phyloP scores from a whole-genome alignment of 2,329 filamentous ascomycete genomes.

The Neofusicoccum kwambonambiense region DNA sequence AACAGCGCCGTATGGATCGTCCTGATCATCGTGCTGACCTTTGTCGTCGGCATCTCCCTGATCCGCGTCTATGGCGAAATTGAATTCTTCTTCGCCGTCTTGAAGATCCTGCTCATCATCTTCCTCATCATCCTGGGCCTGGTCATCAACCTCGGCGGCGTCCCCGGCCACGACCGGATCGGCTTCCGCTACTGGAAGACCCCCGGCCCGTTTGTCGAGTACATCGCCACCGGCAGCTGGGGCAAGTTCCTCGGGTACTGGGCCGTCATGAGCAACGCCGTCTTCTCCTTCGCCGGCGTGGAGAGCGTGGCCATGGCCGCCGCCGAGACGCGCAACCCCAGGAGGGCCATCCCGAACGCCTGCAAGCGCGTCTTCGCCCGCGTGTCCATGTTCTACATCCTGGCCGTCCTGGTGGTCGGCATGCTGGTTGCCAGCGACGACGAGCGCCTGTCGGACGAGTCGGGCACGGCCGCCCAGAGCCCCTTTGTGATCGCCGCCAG shows the following conservation, averaged over 20 bases:
- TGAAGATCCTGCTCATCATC: slow-evolving; percentile 48
- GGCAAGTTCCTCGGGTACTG: slow-evolving; percentile 62
- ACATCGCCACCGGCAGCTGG: slow-evolving; percentile 54
- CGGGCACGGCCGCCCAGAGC: slow-evolving; percentile 59
- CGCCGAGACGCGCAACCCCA: slow-evolving; percentile 55
- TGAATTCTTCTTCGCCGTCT: slow-evolving; percentile 47
- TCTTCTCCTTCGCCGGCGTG: slow-evolving; percentile 53
- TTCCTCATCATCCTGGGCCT: slow-evolving; percentile 48
- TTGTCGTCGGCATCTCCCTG: slow-evolving; percentile 32
- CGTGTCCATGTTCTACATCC: slow-evolving; percentile 76
- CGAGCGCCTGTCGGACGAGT: slow-evolving; percentile 55
- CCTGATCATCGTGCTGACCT: slow-evolving; percentile 33
- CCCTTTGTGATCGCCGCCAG: slow-evolving; percentile 64
- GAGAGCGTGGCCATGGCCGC: slow-evolving; percentile 57
- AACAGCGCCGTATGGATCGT: slow-evolving; percentile 36
- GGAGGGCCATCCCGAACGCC: slow-evolving; percentile 62
- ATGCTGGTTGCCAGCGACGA: slow-evolving; percentile 66
- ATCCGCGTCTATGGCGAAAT: slow-evolving; percentile 41
- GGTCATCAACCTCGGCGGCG: slow-evolving; percentile 47
- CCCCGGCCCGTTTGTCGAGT: slow-evolving; percentile 61
- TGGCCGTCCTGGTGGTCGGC: slow-evolving; percentile 71
- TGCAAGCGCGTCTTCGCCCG: slow-evolving; percentile 81
- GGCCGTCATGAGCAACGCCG: slow-evolving; percentile 51
- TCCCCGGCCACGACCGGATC: slow-evolving; percentile 41
- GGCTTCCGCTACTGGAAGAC: slow-evolving; percentile 48